Base-by-base conservation (phyloP, 768 basidiomycete species). In the Stropharia rugosoannulata region DNA sequence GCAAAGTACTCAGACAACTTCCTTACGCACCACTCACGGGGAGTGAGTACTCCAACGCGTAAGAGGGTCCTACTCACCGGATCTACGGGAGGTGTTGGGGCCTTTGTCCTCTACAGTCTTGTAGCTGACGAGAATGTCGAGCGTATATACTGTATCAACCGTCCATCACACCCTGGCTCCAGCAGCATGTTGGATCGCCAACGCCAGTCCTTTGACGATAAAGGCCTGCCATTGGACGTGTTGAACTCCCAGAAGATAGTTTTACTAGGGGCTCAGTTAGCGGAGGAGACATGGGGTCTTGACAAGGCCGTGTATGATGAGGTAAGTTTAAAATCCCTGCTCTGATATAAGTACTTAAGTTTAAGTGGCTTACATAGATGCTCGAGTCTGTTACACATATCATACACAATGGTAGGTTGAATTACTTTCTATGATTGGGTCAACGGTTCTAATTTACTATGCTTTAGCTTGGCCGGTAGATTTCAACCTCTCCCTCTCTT, bases 391-490 rank as follows among this genome's bases (percentile, higher is more conserved):
- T 54, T 16, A 58, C 57, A 11, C 57, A 58, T 32, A 54, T 50
- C 15, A 58, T 58, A 29, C 57, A 58, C 18, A 58, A 58, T 22
- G 53, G 53, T 58, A 25, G 29, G 48, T 22, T 8, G 16, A 37
- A 5, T 25, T 10, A 32, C 5, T 3, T 10, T 7, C 6, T 10
- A 10, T 32, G 29, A 10, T 32, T 6, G 1, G 7, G 9, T 7
- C 6, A 6, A 32, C 29, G 1, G 29, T 32, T 32, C 29, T 32
- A 32, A 32, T 11, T 32, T n/a, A 6, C 12, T 6, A 43, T 10
- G 29, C 5, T 47, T 22, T 15, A 64, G 77, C 78, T 16, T 80
- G 80, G 80, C 71, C 71, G 0, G 72, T 81, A 42, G 78, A 82
- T 64, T 80, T 82, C 63, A 76, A 76, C 37, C 66, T 79, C 0